Conservation (phyloP, 1,139 yeast genomes). For the Pichia cactophila region DNA sequence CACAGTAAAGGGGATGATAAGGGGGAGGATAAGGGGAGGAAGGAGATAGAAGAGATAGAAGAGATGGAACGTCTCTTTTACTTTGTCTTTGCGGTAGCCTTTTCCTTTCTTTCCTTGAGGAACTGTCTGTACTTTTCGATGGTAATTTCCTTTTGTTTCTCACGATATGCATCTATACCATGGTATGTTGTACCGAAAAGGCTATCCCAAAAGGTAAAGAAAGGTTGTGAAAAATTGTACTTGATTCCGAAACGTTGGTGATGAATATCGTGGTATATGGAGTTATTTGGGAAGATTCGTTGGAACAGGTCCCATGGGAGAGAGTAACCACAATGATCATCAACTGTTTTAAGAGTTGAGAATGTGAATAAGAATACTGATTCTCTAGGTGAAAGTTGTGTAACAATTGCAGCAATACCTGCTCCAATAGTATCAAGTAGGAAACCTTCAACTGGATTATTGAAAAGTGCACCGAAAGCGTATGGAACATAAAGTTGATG, state of each 20-base stretch:
- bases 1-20: neutral
- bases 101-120: conserved; percentile 37
- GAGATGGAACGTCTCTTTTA: neutral
- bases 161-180: conserved; percentile 53
- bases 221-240: conserved; percentile 93
- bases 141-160: conserved; percentile 50
- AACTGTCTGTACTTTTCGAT: conserved; percentile 56
- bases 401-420: conserved; percentile 64
- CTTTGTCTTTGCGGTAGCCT: conserved; percentile 1
- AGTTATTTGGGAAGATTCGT: conserved; percentile 82
- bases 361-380: conserved; percentile 66
- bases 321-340: conserved; percentile 95
- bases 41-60: neutral
- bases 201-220: conserved; percentile 88
- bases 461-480: conserved; percentile 93
- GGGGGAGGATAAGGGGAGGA: neutral
- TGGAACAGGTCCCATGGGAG: conserved; percentile 90
- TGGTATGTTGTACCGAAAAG: conserved; percentile 64
- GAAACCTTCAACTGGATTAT: conserved; percentile 91
- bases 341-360: conserved; percentile 92
- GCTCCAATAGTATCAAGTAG: conserved; percentile 87
- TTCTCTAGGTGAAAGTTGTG: conserved; percentile 70
- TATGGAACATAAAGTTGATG: conserved; percentile 92
- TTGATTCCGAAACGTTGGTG: conserved; percentile 95
- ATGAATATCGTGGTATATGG: conserved; percentile 93